Evolutionary conservation across 306 rosid species (phyloP).

Genomic region (Vigna reflexopilosa): DNA sequence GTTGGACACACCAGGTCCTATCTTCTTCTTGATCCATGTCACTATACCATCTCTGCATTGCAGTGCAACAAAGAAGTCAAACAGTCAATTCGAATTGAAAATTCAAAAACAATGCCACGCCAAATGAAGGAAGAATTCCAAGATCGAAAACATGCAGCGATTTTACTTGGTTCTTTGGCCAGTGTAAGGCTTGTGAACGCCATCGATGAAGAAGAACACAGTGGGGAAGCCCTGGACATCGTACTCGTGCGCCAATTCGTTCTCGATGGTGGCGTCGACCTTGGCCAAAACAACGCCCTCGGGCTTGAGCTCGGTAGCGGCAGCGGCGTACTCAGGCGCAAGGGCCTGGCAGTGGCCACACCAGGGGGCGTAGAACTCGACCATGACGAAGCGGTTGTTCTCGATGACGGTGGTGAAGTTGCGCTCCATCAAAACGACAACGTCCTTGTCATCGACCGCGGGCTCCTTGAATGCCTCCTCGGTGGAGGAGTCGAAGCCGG

Average conservation of each 20-base stretch:
- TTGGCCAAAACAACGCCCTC: slow-evolving; percentile 80
- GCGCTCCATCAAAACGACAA: slow-evolving; percentile 79
- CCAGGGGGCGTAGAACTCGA: slow-evolving; percentile 99
- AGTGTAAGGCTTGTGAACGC: slow-evolving; percentile 81
- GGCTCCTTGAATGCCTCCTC: slow-evolving; percentile 58
- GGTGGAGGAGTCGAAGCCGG: slow-evolving; percentile 65
- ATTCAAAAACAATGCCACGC: background rate
- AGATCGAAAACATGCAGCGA: slow-evolving; percentile 12
- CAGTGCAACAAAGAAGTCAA: background rate
- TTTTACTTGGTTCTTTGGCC: slow-evolving; percentile 84
- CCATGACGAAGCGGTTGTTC: slow-evolving; percentile 80
- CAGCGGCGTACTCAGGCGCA: slow-evolving; percentile 91
- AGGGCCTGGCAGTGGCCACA: slow-evolving; percentile 93
- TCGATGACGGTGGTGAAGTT: slow-evolving; percentile 77
- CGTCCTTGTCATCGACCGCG: slow-evolving; percentile 80
- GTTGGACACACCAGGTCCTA: slow-evolving; percentile 84
- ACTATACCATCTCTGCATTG: slow-evolving; percentile 77
- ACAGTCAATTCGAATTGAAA: background rate
- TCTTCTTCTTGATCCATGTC: slow-evolving; percentile 95
- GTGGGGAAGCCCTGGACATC: slow-evolving; percentile 92
- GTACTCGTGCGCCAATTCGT: slow-evolving; percentile 78
- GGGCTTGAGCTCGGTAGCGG: slow-evolving; percentile 83
- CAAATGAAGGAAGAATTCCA: slow-evolving; percentile 7
- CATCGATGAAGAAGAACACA: slow-evolving; percentile 77
- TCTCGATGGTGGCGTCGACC: slow-evolving; percentile 91